A percentile compares a stretch with the other conserved stretches of the same genome.
phyloP scores from a whole-genome alignment of 208 protist genomes.

The Dictyostelium gargantuum region DNA sequence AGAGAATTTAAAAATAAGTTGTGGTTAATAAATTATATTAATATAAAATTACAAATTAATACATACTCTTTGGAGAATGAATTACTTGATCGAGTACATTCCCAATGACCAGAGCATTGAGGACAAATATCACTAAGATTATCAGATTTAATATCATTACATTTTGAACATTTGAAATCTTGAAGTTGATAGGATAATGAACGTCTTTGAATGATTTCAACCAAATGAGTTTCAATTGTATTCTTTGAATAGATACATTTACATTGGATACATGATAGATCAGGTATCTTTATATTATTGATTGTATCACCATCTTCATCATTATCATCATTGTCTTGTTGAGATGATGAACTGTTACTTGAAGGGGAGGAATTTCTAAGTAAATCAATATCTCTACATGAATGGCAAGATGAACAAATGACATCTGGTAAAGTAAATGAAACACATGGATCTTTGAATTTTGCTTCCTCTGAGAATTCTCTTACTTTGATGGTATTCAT shows the following conservation, averaged over 20 bases:
- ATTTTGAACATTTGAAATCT: constrained; percentile 80
- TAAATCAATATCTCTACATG: constrained; percentile 66
- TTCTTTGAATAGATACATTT: constrained; percentile 66
- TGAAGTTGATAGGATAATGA: constrained; percentile 78
- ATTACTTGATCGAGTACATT: neutral
- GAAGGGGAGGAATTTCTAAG: neutral
- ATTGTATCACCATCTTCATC: neutral
- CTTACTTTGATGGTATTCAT: constrained; percentile 73
- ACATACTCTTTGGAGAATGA: constrained; percentile 12
- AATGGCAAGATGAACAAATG: constrained; percentile 83
- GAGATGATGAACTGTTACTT: neutral
- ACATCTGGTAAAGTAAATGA: constrained; percentile 81
- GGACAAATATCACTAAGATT: constrained; percentile 61
- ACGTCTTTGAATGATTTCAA: constrained; percentile 76
- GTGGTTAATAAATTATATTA: neutral
- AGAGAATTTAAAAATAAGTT: neutral
- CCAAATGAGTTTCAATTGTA: constrained; percentile 71
- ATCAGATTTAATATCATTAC: constrained; percentile 75
- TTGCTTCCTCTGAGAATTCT: constrained; percentile 77
- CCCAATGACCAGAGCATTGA: constrained; percentile 37
- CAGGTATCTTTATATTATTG: neutral
- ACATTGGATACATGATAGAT: constrained; percentile 71
- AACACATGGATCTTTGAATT: constrained; percentile 78
- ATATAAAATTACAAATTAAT: neutral
- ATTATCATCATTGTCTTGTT: neutral